Percentiles rank a stretch among this genome's conserved stretches.
Conservation (phyloP, 1,284 basidiomycete species). For the Moesziomyces sp. region DNA sequence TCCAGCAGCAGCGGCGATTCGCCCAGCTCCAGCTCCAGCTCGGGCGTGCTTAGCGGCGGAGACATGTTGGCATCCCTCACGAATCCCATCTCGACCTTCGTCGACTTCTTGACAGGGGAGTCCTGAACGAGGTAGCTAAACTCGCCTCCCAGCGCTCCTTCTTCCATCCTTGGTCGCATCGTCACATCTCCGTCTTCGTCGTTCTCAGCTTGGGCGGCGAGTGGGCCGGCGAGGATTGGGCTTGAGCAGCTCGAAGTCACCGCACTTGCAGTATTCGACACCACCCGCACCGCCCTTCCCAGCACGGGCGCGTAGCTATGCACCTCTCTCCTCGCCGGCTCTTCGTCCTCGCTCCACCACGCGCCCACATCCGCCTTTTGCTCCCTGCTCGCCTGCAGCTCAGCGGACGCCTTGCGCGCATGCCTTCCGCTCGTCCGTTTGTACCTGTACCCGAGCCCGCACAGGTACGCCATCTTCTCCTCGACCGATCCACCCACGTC, state of each 20-base stretch:
- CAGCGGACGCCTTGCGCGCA: conserved; percentile 12
- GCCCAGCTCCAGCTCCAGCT: conserved; percentile 17
- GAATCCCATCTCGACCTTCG: background rate
- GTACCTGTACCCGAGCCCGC: conserved; percentile 37
- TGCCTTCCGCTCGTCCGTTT: conserved; percentile 2
- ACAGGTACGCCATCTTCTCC: conserved; percentile 47
- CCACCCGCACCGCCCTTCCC: conserved; percentile 13
- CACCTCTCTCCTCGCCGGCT: conserved; percentile 11
- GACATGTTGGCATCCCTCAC: conserved; percentile 12
- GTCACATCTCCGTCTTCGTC: conserved; percentile 14
- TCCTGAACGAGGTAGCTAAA: conserved; percentile 35
- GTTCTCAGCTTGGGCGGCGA: background rate
- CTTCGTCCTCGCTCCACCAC: conserved; percentile 15
- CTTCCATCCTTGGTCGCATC: background rate
- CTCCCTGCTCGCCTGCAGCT: background rate
- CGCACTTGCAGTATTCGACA: conserved; percentile 15
- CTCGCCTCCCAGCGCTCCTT: conserved; percentile 6
- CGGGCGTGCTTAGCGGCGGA: conserved; percentile 38
- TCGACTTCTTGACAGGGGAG: background rate
- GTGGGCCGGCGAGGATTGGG: conserved; percentile 16
- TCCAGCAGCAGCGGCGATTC: conserved; percentile 25
- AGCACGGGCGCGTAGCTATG: conserved; percentile 3
- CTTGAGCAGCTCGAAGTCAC: conserved; percentile 15
- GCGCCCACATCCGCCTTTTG: conserved; percentile 1
- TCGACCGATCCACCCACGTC: conserved; percentile 17